phyloP scores from a whole-genome alignment of 331 rosid species.

The Phaseolus coccineus region DNA sequence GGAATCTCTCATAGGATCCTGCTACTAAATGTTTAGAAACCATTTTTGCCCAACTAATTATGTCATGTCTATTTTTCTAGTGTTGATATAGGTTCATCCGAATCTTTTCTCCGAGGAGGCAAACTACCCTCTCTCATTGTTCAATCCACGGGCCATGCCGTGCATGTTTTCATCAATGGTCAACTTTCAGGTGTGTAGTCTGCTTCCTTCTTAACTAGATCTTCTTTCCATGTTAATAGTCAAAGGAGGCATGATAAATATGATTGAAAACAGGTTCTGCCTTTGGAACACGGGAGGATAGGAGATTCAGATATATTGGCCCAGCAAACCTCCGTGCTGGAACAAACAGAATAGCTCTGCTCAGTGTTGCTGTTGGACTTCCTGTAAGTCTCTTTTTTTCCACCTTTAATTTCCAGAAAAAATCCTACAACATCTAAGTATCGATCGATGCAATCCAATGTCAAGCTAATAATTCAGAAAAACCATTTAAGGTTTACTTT shows the following conservation, averaged over 20 bases:
- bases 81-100: conserved; percentile 77
- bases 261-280: conserved; percentile 77
- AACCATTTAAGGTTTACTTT: not conserved
- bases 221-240: conserved; percentile 32
- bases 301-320: conserved; percentile 87
- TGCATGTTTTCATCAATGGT: conserved; percentile 91
- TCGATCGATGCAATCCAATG: not conserved
- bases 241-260: conserved; percentile 29
- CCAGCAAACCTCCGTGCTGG: conserved; percentile 82
- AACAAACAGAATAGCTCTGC: conserved; percentile 82
- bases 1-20: conserved; percentile 28
- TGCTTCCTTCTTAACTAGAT: conserved; percentile 39
- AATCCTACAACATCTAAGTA: not conserved
- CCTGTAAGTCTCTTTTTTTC: conserved; percentile 67
- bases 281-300: conserved; percentile 81
- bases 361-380: conserved; percentile 97
- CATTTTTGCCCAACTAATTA: conserved; percentile 32
- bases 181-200: conserved; percentile 75
- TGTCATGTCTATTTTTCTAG: conserved; percentile 56
- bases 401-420: conserved; percentile 16
- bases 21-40: conserved; percentile 14
- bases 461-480: not conserved
- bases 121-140: conserved; percentile 87
- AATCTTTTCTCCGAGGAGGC: conserved; percentile 87
- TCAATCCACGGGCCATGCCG: conserved; percentile 96